Percentiles rank a stretch among this genome's conserved stretches.
These are phyloP conservation scores for Pseudozyma sp. DNA, from an alignment of 1,284 basidiomycete genomes.

Conservation along the genomic window DNA sequence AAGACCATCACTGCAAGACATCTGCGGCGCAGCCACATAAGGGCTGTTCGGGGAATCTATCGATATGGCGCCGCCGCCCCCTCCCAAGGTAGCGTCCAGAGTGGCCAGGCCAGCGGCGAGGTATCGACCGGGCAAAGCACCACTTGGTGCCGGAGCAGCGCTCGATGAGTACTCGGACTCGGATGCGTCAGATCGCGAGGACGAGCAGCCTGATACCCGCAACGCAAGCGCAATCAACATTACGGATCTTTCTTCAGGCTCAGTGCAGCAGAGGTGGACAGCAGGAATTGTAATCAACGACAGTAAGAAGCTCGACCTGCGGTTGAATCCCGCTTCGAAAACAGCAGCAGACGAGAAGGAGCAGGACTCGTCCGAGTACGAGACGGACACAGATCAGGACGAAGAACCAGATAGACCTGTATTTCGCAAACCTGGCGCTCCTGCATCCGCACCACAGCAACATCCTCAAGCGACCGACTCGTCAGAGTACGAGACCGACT, in stretches of 20 bases:
- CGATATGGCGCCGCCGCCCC: constrained; percentile 19
- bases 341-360: neutral
- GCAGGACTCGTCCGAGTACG: constrained; percentile 70
- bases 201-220: neutral
- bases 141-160: constrained; percentile 29
- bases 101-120: constrained; percentile 59
- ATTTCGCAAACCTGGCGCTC: constrained; percentile 39
- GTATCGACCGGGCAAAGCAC: constrained; percentile 66
- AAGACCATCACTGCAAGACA: too few relatives aligned
- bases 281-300: constrained; percentile 24
- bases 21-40: too few relatives aligned
- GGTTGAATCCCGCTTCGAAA: constrained; percentile 4
- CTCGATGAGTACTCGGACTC: constrained; percentile 37
- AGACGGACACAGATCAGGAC: constrained; percentile 72
- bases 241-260: constrained; percentile 12
- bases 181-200: constrained; percentile 27
- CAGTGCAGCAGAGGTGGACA: constrained; percentile 15
- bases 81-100: constrained; percentile 9
- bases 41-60: neutral
- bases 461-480: constrained; percentile 9
- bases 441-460: constrained; percentile 4
- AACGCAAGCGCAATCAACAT: neutral
- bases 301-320: constrained; percentile 38
- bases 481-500: constrained; percentile 74
- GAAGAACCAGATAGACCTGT: constrained; percentile 33